These are phyloP conservation scores for Hemisphaericaspora subhashii DNA, from an alignment of 1,139 yeast species.

Conservation along the genomic window DNA sequence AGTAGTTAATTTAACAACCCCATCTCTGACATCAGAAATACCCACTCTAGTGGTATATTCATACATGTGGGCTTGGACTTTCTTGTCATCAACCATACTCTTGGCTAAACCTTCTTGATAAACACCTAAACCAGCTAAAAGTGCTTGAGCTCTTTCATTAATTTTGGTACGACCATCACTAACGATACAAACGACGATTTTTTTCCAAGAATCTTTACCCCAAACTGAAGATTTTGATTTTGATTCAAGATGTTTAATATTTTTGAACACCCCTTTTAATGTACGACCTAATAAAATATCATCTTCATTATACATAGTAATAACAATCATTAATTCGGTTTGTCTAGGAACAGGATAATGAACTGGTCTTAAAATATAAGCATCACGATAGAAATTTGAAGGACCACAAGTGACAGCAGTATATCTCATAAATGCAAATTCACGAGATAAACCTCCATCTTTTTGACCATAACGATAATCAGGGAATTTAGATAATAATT, in stretches of 20 bases:
- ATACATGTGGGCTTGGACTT: constrained; percentile 48
- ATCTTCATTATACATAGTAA: constrained; percentile 53
- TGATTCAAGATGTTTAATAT: constrained; percentile 48
- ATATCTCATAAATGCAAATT: constrained; percentile 50
- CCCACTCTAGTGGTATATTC: constrained; percentile 52
- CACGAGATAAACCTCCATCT: constrained; percentile 33
- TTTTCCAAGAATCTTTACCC: constrained; percentile 54
- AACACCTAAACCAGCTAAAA: constrained; percentile 49
- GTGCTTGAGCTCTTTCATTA: constrained; percentile 49
- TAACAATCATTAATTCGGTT: constrained; percentile 48
- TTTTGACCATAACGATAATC: constrained; percentile 34
- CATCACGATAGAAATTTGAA: constrained; percentile 45
- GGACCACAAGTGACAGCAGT: constrained; percentile 54
- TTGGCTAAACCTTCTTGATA: constrained; percentile 52
- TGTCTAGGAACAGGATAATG: constrained; percentile 48
- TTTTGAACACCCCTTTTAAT: constrained; percentile 48
- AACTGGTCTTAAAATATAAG: constrained; percentile 46
- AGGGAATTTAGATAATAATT: constrained; percentile 44
- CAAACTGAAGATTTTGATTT: constrained; percentile 42
- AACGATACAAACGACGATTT: constrained; percentile 48
- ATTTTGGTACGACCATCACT: constrained; percentile 51
- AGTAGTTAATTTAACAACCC: constrained; percentile 48
- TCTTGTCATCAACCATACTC: constrained; percentile 46
- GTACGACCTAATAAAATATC: constrained; percentile 48
- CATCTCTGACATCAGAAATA: constrained; percentile 42